Evolutionary conservation across 495 filamentous ascomycete species (phyloP).

Genomic region (Amorphotheca resinae): DNA sequence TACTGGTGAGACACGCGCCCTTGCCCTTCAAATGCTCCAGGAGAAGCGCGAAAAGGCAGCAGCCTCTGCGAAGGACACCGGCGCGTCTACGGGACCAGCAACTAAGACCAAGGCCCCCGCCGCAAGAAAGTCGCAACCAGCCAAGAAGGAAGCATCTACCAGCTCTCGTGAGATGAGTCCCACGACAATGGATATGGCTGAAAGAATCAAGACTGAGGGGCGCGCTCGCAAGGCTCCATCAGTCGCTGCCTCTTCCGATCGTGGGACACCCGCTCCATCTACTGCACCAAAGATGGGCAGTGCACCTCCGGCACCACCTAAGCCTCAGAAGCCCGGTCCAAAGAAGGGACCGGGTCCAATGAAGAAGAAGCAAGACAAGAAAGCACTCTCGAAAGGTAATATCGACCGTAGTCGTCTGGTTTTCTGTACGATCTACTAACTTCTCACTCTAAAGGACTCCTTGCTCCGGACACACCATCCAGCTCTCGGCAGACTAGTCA

Average conservation of each 20-base stretch:
- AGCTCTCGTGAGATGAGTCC: conserved; percentile 16
- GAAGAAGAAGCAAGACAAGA: conserved; percentile 9
- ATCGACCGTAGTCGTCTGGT: neutral
- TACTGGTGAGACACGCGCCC: conserved; percentile 11
- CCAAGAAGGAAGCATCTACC: conserved; percentile 8
- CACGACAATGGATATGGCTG: conserved; percentile 13
- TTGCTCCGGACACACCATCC: neutral
- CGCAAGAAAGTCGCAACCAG: conserved; percentile 6
- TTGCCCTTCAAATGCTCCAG: conserved; percentile 12
- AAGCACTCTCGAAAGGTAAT: neutral
- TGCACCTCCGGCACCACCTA: neutral
- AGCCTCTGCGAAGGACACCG: neutral
- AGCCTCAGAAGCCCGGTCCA: neutral
- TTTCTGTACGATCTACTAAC: too few species aligned
- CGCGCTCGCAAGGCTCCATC: conserved; percentile 10
- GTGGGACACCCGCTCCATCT: conserved; percentile 3
- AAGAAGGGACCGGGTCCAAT: conserved; percentile 14
- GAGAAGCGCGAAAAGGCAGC: conserved; percentile 11
- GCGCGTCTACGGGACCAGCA: neutral
- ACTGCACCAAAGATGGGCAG: conserved; percentile 5
- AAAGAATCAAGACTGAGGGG: conserved; percentile 15
- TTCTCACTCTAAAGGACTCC: too few species aligned
- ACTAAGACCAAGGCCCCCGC: neutral
- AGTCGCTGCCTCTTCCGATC: conserved; percentile 7
- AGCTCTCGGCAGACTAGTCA: conserved; percentile 6